Evolutionary conservation across 176 grass and related monocot genomes (phyloP), one percentile per base, ranked within the genome.

Genomic region (Musa beccarii): DNA sequence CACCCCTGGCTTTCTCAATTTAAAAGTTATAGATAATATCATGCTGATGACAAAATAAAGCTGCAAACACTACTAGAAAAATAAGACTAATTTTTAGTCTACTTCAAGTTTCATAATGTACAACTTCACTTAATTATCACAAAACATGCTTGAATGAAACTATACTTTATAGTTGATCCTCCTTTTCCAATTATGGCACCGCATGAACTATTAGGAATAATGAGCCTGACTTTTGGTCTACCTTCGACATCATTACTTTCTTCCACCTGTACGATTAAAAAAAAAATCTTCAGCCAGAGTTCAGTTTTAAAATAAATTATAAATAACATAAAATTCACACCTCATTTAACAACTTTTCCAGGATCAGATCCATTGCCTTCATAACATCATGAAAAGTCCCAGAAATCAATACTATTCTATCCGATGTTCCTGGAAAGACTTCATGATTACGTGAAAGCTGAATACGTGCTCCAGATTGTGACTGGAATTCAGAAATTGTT

Each of bases 101-200:
- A n/a, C 13, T 12, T 19, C 13, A 77, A 53, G 52, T 24, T 80
- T 49, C 11, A 75, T 10, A 76, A 57, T 17, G 51, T 50, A 81
- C 66, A 53, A 85, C 11, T 64, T 63, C 10, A 12, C 17, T 21
- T 63, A 76, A 28, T 11, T 71, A 19, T 25, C 24, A 21, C 82
- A 78, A 2, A 57, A 59, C 52, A 15, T 59, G 17, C 29, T 22
- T 49, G 17, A 21, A 59, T 22, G 15, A 56, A 69, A 71, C 9
- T 84, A 85, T 90, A 96, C 90, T 93, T 97, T 80, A 97, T 97
- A 76, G 94, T 97, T 62, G 88, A 82, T 83, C 94, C 94, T 80
- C 88, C 94, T 90, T 97, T 97, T 80, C 94, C 94, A 85, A 97
- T 97, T 78, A 97, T 93, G 24, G 90, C 94, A 66, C 94, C 94